These are phyloP conservation scores for Bassia scoparia DNA, from an alignment of 148 eudicot genomes.

Conservation along the genomic window DNA sequence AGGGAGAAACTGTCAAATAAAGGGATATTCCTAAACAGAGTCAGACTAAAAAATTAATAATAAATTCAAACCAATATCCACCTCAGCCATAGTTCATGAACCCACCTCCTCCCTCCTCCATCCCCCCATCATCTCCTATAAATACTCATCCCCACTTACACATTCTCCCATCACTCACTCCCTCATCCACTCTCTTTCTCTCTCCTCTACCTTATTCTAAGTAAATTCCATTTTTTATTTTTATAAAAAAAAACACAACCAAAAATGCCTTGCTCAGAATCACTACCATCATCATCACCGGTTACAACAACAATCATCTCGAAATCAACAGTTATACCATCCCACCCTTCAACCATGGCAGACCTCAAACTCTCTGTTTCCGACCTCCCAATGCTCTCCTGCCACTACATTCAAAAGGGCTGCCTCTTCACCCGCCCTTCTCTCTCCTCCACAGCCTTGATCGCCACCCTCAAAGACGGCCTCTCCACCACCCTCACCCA, in stretches of 20 bases:
- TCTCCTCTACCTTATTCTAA: background rate
- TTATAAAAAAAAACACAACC: background rate
- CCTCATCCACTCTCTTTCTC: slow-evolving; percentile 9
- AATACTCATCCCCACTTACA: slow-evolving; percentile 19
- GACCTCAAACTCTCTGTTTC: slow-evolving; percentile 61
- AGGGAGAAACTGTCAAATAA: too few species aligned
- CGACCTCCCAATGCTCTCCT: slow-evolving; percentile 82
- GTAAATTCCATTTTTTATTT: slow-evolving; percentile 2
- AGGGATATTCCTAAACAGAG: too few species aligned
- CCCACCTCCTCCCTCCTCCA: background rate
- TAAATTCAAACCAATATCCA: too few species aligned
- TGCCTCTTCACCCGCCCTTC: slow-evolving; percentile 45
- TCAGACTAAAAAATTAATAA: too few species aligned
- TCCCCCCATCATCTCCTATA: too few species aligned
- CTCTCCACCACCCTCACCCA: slow-evolving; percentile 48
- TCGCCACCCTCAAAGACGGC: slow-evolving; percentile 28
- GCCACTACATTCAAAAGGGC: slow-evolving; percentile 89
- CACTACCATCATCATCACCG: background rate
- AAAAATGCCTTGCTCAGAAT: slow-evolving; percentile 43
- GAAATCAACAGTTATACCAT: slow-evolving; percentile 46
- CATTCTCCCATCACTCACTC: slow-evolving; percentile 19
- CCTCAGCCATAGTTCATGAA: slow-evolving; percentile 21
- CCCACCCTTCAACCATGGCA: slow-evolving; percentile 31
- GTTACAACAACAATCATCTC: slow-evolving; percentile 38
- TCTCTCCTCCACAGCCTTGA: slow-evolving; percentile 6